These are phyloP conservation scores for Corchorus olitorius DNA, from an alignment of 345 rosid species.

Conservation along the genomic window DNA sequence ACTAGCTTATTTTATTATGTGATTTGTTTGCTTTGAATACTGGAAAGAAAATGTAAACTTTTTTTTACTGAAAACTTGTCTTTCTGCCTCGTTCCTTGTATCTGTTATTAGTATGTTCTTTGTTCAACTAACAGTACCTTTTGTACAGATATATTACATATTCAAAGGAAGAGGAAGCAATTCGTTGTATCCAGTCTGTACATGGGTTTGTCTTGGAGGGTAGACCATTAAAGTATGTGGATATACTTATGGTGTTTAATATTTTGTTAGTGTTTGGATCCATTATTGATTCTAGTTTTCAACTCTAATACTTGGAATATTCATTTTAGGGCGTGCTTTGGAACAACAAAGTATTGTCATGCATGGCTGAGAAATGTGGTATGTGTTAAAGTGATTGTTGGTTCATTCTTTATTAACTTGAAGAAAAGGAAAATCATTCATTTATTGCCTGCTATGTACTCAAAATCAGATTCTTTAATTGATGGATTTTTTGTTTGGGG, in stretches of 20 bases:
- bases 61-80: neutral
- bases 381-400: slow-evolving; percentile 26
- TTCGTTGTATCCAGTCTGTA: slow-evolving; percentile 89
- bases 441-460: neutral
- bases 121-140: neutral
- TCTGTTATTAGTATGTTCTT: neutral
- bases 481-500: slow-evolving; percentile 22
- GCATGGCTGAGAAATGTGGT: slow-evolving; percentile 97
- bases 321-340: slow-evolving; percentile 84
- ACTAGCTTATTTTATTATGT: neutral
- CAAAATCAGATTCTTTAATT: neutral
- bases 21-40: neutral
- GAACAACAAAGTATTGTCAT: slow-evolving; percentile 95
- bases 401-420: slow-evolving; percentile 11
- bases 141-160: slow-evolving; percentile 75
- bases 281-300: neutral
- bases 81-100: neutral
- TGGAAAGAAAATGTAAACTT: neutral
- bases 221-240: slow-evolving; percentile 62
- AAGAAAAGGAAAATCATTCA: neutral
- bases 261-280: neutral
- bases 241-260: neutral
- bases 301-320: slow-evolving; percentile 9
- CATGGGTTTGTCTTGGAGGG: slow-evolving; percentile 91
- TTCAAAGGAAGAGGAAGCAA: slow-evolving; percentile 82